Base-by-base conservation (phyloP, 148 eudicot species). In the Polygonum aviculare region DNA sequence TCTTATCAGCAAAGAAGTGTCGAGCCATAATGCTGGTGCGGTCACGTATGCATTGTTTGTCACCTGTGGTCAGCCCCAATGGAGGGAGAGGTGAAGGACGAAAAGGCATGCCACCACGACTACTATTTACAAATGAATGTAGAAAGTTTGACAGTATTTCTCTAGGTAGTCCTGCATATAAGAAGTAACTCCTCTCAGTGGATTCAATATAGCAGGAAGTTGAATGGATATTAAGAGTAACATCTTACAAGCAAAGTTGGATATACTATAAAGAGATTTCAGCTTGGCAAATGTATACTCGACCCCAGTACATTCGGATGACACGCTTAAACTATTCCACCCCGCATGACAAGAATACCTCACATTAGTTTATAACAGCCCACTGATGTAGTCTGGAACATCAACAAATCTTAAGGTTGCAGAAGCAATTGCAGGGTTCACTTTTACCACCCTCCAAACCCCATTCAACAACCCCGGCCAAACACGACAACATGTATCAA, bases 1-100 rank as follows among this genome's bases (percentile, higher is more conserved):
- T 89, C 84, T 89, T 92, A 74, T 95, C 98, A 60, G 91, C 93
- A 81, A 90, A 92, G 76, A 95, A 73, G 79, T 92, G 98, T 2
- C 97, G 90, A 78, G 97, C 97, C 98, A 95, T 95, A 48, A 95
- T 92, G 83, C 94, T 90, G 83, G 93, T 92, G 12, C 97, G 97
- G 60, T 95, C 91, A 69, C 94, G 91, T 76, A 95, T 92, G 82
- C 98, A 92, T 79, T 88, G 91, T 82, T 95, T 95, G 78, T 95
- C 98, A 49, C 94, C 96, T 75, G 87, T 84, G 69, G 97, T 90
- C 86, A 95, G 85, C 65, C 98, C 98, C 80, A 95, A 84, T 36
- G 83, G 79, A 45, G 98, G 98, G 79, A 95, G 93, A 44, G 91
- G 76, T 45, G 94, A 76, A 59, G 98, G 96, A 70, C 75, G 93